Percentiles rank a stretch among this genome's conserved stretches.
phyloP scores from a whole-genome alignment of 2,329 filamentous ascomycete genomes.

The Cordyceps militaris region DNA sequence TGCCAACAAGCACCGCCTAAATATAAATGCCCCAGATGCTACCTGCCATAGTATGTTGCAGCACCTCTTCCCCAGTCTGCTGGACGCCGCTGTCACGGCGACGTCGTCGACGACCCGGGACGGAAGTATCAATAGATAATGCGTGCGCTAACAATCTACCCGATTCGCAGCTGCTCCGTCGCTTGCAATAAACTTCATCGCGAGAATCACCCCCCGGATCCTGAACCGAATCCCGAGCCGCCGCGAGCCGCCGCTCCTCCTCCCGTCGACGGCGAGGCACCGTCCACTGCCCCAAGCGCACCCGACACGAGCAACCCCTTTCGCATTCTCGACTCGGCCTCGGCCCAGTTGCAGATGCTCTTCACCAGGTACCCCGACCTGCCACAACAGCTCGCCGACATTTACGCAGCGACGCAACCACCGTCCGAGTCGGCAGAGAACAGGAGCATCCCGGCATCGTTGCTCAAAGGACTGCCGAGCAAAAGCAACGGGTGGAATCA shows the following conservation, averaged over 20 bases:
- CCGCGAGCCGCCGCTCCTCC: slow-evolving; percentile 10
- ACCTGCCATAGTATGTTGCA: slow-evolving; percentile 47
- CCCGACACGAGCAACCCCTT: slow-evolving; percentile 38
- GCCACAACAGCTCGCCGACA: slow-evolving; percentile 37
- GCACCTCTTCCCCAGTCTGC: neutral
- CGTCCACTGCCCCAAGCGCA: slow-evolving; percentile 1
- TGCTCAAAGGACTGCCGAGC: slow-evolving; percentile 13
- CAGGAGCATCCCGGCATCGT: slow-evolving; percentile 21
- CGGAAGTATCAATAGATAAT: neutral
- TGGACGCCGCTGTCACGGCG: too few species aligned
- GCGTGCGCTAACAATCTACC: slow-evolving; percentile 11
- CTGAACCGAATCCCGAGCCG: slow-evolving; percentile 20
- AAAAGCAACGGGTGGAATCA: slow-evolving; percentile 46
- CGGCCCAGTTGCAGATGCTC: slow-evolving; percentile 41
- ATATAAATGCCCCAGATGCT: slow-evolving; percentile 58
- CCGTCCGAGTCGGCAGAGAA: slow-evolving; percentile 32
- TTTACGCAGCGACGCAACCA: slow-evolving; percentile 43
- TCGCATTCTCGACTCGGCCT: slow-evolving; percentile 39
- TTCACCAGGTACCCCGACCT: slow-evolving; percentile 48
- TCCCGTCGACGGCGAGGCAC: neutral
- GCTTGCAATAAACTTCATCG: slow-evolving; percentile 48
- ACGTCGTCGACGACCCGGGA: neutral
- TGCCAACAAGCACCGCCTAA: slow-evolving; percentile 46
- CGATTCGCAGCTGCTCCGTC: slow-evolving; percentile 49
- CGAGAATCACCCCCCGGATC: slow-evolving; percentile 40